Evolutionary conservation across 371 early-diverging fungal species (phyloP).

Genomic region (Syncephalastrum racemosum): DNA sequence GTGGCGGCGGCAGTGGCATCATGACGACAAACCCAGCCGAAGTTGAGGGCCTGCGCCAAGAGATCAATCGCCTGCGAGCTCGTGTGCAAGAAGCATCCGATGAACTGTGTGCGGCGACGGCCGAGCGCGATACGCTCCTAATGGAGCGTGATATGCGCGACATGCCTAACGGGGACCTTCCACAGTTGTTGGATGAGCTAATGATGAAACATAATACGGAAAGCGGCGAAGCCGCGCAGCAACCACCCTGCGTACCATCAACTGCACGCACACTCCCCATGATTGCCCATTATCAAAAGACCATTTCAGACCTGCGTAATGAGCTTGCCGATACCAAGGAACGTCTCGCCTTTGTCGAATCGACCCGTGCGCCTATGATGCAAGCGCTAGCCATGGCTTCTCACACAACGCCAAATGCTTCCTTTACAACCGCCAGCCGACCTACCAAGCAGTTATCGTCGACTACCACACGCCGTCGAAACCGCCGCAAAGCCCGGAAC

Average conservation of each 20-base stretch:
- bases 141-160: conserved; percentile 35
- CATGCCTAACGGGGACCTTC: conserved; percentile 9
- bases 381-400: conserved; percentile 12
- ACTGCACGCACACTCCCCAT: conserved; percentile 4
- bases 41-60: conserved; percentile 39
- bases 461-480: conserved; percentile 2
- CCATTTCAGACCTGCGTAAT: conserved; percentile 48
- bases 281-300: conserved; percentile 52
- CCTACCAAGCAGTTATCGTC: background rate
- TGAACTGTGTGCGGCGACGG: conserved; percentile 49
- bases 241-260: conserved; percentile 3
- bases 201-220: background rate
- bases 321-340: conserved; percentile 45
- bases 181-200: conserved; percentile 1
- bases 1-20: background rate
- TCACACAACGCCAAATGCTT: conserved; percentile 7
- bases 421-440: background rate
- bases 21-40: conserved; percentile 18
- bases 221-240: background rate
- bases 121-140: conserved; percentile 57
- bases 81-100: conserved; percentile 44
- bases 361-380: conserved; percentile 18
- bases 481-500: conserved; percentile 9
- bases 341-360: conserved; percentile 27
- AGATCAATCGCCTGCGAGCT: conserved; percentile 48